Conservation (phyloP, 345 rosid species). For the Arabidopsis suecica region DNA sequence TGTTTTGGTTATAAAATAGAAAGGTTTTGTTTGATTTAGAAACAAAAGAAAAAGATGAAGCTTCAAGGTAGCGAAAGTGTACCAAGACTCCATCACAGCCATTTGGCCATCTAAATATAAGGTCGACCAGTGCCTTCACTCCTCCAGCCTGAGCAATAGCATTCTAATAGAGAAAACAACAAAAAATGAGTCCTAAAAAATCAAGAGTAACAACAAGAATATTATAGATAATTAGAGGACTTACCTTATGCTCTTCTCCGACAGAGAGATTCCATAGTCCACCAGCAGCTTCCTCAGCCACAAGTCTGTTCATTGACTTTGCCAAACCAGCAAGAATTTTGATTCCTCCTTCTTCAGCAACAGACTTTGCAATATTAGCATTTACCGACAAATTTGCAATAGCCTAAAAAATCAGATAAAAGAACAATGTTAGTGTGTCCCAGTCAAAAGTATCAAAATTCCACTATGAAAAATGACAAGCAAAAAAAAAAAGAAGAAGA, state of each 20-base stretch:
- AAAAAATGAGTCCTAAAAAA: background rate
- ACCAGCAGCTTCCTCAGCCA: constrained; percentile 92
- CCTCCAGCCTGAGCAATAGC: constrained; percentile 87
- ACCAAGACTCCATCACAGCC: constrained; percentile 87
- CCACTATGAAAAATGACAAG: background rate
- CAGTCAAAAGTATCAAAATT: background rate
- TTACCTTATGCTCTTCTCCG: constrained; percentile 91
- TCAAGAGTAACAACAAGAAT: constrained; percentile 2
- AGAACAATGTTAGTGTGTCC: constrained; percentile 19
- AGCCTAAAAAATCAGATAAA: constrained; percentile 53
- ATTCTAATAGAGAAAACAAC: constrained; percentile 48
- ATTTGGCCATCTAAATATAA: constrained; percentile 77
- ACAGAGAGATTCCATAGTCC: constrained; percentile 92
- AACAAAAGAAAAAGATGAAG: constrained; percentile 13
- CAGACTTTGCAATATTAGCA: constrained; percentile 80
- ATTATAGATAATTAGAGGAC: background rate
- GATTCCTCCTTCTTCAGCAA: constrained; percentile 86
- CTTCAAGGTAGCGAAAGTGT: constrained; percentile 24
- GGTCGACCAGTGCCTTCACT: constrained; percentile 76
- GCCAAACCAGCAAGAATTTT: constrained; percentile 69
- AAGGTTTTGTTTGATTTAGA: background rate
- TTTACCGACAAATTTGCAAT: constrained; percentile 87
- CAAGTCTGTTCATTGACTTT: constrained; percentile 77
- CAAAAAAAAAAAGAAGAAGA: background rate
- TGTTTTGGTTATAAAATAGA: background rate